Percentiles rank a stretch among this genome's conserved stretches.
Evolutionary conservation across 805 yeast genomes (phyloP).

Genomic region (Lipomyces yamadae): DNA sequence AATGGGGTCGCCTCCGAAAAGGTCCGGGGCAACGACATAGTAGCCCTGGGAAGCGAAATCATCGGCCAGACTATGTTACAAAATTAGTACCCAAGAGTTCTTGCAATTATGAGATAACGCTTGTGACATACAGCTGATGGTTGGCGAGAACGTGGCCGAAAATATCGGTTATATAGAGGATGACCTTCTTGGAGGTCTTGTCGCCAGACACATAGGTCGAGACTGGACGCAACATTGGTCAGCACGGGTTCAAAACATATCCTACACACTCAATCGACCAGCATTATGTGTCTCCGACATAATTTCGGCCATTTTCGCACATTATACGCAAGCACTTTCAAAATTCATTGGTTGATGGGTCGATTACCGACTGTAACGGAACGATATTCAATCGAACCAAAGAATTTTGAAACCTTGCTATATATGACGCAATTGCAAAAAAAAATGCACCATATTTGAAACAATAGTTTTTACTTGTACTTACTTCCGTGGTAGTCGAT

Average conservation of each 20-base stretch:
- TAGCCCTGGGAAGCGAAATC: slow-evolving; percentile 63
- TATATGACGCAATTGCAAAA: not conserved
- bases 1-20: slow-evolving; percentile 61
- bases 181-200: slow-evolving; percentile 55
- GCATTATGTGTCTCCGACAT: not conserved
- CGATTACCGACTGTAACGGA: no score
- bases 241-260: not conserved
- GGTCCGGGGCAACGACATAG: slow-evolving; percentile 76
- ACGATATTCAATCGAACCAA: no score
- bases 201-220: slow-evolving; percentile 59
- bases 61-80: slow-evolving; percentile 45
- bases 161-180: slow-evolving; percentile 68
- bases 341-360: not conserved
- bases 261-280: not conserved
- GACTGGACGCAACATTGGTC: slow-evolving; percentile 19
- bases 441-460: not conserved
- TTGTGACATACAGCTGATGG: slow-evolving; percentile 49
- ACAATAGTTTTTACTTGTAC: not conserved
- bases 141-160: slow-evolving; percentile 67
- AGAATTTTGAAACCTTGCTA: no score
- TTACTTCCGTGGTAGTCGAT: slow-evolving; percentile 38
- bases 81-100: not conserved
- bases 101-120: not conserved
- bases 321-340: not conserved
- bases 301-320: not conserved